A percentile compares a stretch with the other conserved stretches of the same genome.
Conservation (phyloP, 176 grass and related monocot species). For the Carex scoparia region DNA sequence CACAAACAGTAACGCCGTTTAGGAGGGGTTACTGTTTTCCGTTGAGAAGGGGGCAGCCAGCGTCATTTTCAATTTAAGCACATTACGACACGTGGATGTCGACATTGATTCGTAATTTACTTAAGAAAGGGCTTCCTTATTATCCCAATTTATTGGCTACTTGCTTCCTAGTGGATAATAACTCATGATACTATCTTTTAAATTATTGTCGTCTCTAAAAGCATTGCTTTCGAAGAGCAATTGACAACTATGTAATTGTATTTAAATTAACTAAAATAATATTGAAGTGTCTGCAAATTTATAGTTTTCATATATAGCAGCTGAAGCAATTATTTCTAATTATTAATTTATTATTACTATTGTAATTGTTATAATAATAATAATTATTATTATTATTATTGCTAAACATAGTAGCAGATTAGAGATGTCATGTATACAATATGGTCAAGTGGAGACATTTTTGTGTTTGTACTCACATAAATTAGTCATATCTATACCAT, state of each 20-base stretch:
- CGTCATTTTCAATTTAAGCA: neutral
- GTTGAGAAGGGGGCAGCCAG: neutral
- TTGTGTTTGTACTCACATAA: too few species aligned
- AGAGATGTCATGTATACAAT: too few species aligned
- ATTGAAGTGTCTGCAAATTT: neutral
- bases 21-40: neutral
- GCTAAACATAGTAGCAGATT: neutral
- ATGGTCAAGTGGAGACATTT: too few species aligned
- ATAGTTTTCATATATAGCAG: neutral
- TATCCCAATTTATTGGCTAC: slow-evolving; percentile 5
- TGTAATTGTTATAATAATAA: neutral
- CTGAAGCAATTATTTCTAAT: neutral
- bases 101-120: slow-evolving; percentile 7
- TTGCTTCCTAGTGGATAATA: slow-evolving; percentile 11
- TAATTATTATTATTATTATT: neutral
- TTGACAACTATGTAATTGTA: neutral
- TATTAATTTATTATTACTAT: neutral
- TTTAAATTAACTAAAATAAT: neutral
- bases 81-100: slow-evolving; percentile 26
- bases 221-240: neutral
- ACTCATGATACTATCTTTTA: neutral
- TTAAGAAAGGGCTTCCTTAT: neutral
- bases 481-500: too few species aligned
- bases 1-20: neutral
- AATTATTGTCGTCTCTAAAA: neutral